Evolutionary conservation across 495 filamentous ascomycete species (phyloP).

Genomic region (Penicillium steckii): DNA sequence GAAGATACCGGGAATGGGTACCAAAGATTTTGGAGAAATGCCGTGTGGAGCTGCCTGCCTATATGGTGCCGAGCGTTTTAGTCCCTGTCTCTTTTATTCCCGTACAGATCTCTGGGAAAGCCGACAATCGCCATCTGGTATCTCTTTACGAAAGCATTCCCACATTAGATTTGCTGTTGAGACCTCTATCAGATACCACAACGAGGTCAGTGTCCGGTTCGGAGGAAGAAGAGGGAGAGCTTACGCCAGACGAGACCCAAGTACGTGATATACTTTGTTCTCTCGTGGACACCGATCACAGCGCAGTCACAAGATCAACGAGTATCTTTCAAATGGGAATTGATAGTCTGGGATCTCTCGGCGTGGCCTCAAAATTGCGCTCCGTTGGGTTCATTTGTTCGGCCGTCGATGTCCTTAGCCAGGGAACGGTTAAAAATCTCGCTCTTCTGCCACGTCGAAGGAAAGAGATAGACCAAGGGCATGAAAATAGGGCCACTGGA

Average conservation of each 20-base stretch:
- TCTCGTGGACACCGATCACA: neutral
- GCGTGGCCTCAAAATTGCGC: constrained; percentile 60
- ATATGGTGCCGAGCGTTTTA: constrained; percentile 40
- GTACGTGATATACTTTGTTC: neutral
- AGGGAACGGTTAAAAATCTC: constrained; percentile 56
- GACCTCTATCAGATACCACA: neutral
- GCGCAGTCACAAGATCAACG: constrained; percentile 18
- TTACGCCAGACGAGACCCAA: neutral
- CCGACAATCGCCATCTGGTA: constrained; percentile 28
- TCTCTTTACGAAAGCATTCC: constrained; percentile 16
- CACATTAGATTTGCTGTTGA: constrained; percentile 2
- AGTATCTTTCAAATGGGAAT: constrained; percentile 33
- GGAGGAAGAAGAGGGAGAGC: neutral
- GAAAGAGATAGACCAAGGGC: neutral
- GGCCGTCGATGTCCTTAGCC: constrained; percentile 63
- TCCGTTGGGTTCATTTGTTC: constrained; percentile 51
- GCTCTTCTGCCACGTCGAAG: neutral
- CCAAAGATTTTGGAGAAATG: constrained; percentile 17
- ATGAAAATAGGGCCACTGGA: neutral
- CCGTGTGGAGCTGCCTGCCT: constrained; percentile 29
- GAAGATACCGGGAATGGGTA: constrained; percentile 3
- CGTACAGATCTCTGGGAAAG: constrained; percentile 33
- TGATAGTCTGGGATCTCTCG: constrained; percentile 34
- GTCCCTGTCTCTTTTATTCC: constrained; percentile 26
- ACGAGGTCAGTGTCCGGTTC: neutral